Base-by-base conservation (phyloP, 768 basidiomycete species). In the Calocera cornea region DNA sequence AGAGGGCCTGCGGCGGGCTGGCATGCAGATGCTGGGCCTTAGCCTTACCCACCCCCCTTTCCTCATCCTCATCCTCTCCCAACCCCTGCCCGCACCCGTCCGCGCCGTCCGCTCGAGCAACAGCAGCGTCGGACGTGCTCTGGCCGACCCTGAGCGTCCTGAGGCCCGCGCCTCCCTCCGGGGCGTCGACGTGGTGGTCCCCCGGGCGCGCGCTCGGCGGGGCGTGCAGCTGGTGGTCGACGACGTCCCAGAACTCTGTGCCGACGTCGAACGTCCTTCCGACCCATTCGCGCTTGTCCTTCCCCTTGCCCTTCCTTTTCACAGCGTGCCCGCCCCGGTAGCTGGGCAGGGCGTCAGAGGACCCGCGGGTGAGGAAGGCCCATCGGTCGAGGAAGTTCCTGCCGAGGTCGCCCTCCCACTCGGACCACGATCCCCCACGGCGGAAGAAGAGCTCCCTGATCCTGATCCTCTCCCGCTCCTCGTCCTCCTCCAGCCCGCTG, bases 181-280 rank as follows among this genome's bases (percentile, higher is more conserved):
- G n/a, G n/a, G n/a, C n/a, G n/a, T n/a, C n/a, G n/a, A n/a, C n/a
- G n/a, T n/a, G n/a, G 0, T 17, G 12, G 14, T 31, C 17, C 14
- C 65, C 69, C 67, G 27, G 22, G 8, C 41, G 19, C 29, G 66
- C 70, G 8, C 24, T 7, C 5, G 12, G 11, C 16, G 2, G 24
- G 3, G 12, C 64, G 11, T 22, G 24, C 44, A 12, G 22, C 47
- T 64, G 64, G 24, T 68, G 68, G 5, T 64, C 68, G 1, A 66
- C 64, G 19, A 65, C 66, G 1, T 67, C 34, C 60, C 54, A 60
- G 69, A 92, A 81, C n/a, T 81, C 81, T 22, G 68, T 64, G 1
- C 90, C 90, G 40, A 92, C 79, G 72, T 90, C 87, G 69, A 92
- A 92, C 68, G 85, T 89, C 27, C 80, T 80, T 31, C 90, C 89